Evolutionary conservation across 2,329 filamentous ascomycete genomes (phyloP), one percentile per base, ranked within the genome.

Genomic region (Davidsoniella eucalypti): DNA sequence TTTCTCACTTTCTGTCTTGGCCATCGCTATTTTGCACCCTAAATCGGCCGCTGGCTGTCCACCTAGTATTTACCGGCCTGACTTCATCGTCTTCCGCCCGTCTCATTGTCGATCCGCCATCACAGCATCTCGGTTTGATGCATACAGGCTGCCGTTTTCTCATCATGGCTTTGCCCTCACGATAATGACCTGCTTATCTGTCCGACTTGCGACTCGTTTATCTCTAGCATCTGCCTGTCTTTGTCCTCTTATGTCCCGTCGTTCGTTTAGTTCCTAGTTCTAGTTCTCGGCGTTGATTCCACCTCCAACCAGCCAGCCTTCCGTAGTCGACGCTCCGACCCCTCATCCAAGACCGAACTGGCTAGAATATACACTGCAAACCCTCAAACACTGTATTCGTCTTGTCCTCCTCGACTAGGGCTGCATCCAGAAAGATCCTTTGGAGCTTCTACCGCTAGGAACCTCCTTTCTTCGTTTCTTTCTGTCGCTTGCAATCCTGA

Each of bases 141-240:
- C 36, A 26, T 41, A 43, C 29, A 26, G 37, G 14, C 29, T 17
- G 17, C 39, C 38, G 23, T 17, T 5, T 42, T 12, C 50, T 52
- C 50, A 52, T 47, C 26, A 52, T 52, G 50, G 50, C 44, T 47
- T 43, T 47, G 39, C 38, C 50, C 44, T 52, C 38, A 52, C 44
- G 50, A 52, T 52, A 52, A 52, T 47, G 44, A 43, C 33, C 44
- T 47, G 16, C 44, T 33, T 25, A 29, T 44, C 47, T 42, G 18
- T 39, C 41, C 26, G 25, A 39, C 47, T 44, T 23, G 44, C 36
- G n/a, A 44, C 42, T 56, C 55, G 52, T 53, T 54, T 53, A 23
- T 55, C 46, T 44, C n/a, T 18, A 36, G 8, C 39, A 16, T 44
- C 17, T 44, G n/a, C n/a, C 17, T 50, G 10, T n/a, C 23, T 18